Percentiles rank a stretch among this genome's conserved stretches.
Evolutionary conservation across 805 yeast genomes (phyloP).

Genomic region (Schwanniomyces pseudopolymorphus): DNA sequence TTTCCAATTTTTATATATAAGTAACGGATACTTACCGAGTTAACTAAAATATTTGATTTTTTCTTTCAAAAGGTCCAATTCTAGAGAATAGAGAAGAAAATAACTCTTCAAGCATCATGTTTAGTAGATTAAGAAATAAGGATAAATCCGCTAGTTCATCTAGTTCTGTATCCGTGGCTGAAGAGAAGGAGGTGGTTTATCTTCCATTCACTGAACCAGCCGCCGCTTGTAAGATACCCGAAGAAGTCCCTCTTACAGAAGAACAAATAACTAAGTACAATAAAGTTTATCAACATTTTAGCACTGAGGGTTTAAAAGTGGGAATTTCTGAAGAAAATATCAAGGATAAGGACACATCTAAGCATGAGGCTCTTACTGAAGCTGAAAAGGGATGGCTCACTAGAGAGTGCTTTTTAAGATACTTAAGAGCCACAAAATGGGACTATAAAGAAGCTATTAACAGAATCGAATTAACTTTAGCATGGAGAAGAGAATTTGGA

Average conservation of each 20-base stretch:
- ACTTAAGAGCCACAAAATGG: constrained; percentile 95
- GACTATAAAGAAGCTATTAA: constrained; percentile 63
- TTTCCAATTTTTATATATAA: no score
- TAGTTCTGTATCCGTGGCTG: not conserved
- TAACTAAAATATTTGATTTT: not conserved
- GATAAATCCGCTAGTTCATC: constrained; percentile 8
- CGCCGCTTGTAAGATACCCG: constrained; percentile 45
- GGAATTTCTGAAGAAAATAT: constrained; percentile 51
- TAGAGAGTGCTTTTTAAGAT: constrained; percentile 85
- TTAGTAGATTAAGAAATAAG: constrained; percentile 16
- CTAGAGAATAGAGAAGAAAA: no score
- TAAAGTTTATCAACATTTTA: constrained; percentile 65
- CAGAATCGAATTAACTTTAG: constrained; percentile 72
- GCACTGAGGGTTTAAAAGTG: constrained; percentile 47
- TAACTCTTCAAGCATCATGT: constrained; percentile 10
- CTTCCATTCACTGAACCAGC: constrained; percentile 21
- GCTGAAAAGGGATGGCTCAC: constrained; percentile 91
- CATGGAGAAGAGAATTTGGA: constrained; percentile 96
- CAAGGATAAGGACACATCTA: constrained; percentile 36
- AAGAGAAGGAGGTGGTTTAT: constrained; percentile 10
- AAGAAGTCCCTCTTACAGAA: constrained; percentile 46
- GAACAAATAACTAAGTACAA: constrained; percentile 62
- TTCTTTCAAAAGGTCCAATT: no score
- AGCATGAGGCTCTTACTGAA: constrained; percentile 23
- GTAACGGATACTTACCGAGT: not conserved